Conservation (phyloP, 108 stramenopile species). For the Parmales sp. region DNA sequence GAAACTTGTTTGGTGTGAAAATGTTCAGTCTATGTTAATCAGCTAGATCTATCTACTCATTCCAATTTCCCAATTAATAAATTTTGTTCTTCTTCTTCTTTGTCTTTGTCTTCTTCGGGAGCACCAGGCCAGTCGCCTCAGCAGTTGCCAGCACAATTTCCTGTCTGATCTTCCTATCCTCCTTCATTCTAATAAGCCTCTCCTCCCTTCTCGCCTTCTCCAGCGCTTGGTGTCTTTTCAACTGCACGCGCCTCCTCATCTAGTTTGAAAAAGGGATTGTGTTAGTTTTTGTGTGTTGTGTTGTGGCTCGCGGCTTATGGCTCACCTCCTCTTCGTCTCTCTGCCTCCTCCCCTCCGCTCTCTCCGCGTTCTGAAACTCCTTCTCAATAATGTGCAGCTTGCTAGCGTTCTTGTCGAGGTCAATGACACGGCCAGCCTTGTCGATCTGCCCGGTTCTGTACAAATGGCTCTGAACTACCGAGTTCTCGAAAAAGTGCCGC, state of each 20-base stretch:
- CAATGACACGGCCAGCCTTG: conserved; percentile 41
- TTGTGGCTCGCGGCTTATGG: not conserved
- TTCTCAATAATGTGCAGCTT: conserved; percentile 51
- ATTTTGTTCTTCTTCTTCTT: conserved; percentile 8
- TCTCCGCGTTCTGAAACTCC: conserved; percentile 46
- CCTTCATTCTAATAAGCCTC: conserved; percentile 14
- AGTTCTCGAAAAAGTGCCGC: conserved; percentile 49
- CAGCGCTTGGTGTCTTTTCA: conserved; percentile 20
- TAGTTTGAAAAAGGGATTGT: not conserved
- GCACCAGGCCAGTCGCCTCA: not conserved
- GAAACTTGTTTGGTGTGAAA: no score
- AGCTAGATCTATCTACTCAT: no score
- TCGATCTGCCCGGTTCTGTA: conserved; percentile 50
- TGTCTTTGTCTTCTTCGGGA: not conserved
- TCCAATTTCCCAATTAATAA: not conserved
- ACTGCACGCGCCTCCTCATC: conserved; percentile 14
- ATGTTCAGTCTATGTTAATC: no score
- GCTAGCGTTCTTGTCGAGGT: conserved; percentile 38
- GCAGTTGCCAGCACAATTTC: conserved; percentile 11
- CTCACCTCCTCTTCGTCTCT: conserved; percentile 37
- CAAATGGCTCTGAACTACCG: conserved; percentile 33
- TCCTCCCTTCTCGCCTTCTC: conserved; percentile 11
- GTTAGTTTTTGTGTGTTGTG: not conserved
- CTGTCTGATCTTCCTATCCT: conserved; percentile 16
- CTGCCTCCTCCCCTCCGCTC: conserved; percentile 26